phyloP scores from a whole-genome alignment of 1,284 basidiomycete genomes.

The Hypsizygus ulmarius region DNA sequence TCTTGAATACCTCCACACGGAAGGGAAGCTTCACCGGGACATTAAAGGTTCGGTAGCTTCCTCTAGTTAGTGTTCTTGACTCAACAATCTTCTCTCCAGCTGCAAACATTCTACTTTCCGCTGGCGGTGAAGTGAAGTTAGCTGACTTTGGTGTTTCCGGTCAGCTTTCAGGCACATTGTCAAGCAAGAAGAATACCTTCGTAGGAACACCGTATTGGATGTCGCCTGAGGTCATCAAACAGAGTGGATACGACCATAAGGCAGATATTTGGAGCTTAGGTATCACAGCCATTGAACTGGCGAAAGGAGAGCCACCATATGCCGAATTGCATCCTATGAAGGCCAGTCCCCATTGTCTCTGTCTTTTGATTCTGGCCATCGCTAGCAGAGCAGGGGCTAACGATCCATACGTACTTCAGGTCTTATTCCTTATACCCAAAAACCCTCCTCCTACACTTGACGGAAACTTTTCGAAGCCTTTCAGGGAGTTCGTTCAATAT shows the following conservation, averaged over 20 bases:
- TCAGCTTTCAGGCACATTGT: conserved; percentile 93
- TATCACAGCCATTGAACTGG: conserved; percentile 97
- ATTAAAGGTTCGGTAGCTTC: conserved; percentile 77
- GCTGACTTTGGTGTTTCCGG: conserved; percentile 99
- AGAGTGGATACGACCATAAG: conserved; percentile 98
- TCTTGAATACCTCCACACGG: conserved; percentile 92
- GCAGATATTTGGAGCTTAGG: conserved; percentile 98
- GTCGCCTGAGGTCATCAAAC: conserved; percentile 99
- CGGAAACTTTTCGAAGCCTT: conserved; percentile 85
- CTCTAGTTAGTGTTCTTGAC: neutral
- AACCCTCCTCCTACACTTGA: conserved; percentile 92
- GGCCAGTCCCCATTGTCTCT: conserved; percentile 37
- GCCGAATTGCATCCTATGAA: conserved; percentile 99
- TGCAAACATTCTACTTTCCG: conserved; percentile 92
- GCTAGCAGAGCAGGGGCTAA: neutral
- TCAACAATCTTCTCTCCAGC: conserved; percentile 45
- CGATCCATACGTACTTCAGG: conserved; percentile 43
- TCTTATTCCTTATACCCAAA: conserved; percentile 97
- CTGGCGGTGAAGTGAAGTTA: conserved; percentile 95
- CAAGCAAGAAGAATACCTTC: conserved; percentile 99
- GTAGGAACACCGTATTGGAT: conserved; percentile 99
- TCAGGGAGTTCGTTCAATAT: conserved; percentile 90
- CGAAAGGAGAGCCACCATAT: conserved; percentile 96
- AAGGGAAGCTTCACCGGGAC: conserved; percentile 96
- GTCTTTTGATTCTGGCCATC: neutral